Base-by-base conservation (phyloP, 2,329 filamentous ascomycete genomes). In the Trichoderma oligosporum region DNA sequence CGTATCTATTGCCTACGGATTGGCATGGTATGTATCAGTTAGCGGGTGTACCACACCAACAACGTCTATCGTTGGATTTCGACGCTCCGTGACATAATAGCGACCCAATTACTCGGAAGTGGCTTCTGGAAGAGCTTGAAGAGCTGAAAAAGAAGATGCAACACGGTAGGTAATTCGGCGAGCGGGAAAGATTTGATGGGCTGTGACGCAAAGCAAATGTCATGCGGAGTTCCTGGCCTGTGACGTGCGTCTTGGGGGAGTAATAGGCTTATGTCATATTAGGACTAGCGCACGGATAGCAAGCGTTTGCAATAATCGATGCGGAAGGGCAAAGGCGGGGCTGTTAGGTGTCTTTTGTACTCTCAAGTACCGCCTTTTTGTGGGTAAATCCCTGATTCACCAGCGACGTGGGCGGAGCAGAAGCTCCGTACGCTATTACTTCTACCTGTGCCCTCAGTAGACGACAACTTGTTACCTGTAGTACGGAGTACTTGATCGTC, bases 231-330 rank as follows among this genome's bases (percentile, higher is more conserved):
- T 39, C 22, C 31, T 49, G 46, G 22, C 18, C 22, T 9, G 46
- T 35, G 33, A 49, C 46, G 31, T 49, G 46, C 46, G 46, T 49
- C 27, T 27, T 35, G 29, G 46, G 33, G 33, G 31, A 46, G 46
- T 49, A 7, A 5, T 6, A 11, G 31, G 46, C 22, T 38, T 49
- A 5, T 38, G n/a, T 18, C 42, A 12, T 14, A 48, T 48, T 16
- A n/a, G 44, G 53, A 3, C 27, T 56, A 56, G 53, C 35, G 35
- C 53, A 18, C 33, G 42, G 53, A 56, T 56, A 48, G 44, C 42
- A 24, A 35, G 44, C 38, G 46, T 47, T 33, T 52, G 36, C 24
- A 7, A 36, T 24, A n/a, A 20, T 46, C 35, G 36, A 46, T 25
- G 33, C 27, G 20, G 27, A 14, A 53, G 39, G 33, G 20, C 49